These are phyloP conservation scores for Tuber microsphaerosporum DNA, from an alignment of 495 filamentous ascomycete genomes.

Conservation along the genomic window DNA sequence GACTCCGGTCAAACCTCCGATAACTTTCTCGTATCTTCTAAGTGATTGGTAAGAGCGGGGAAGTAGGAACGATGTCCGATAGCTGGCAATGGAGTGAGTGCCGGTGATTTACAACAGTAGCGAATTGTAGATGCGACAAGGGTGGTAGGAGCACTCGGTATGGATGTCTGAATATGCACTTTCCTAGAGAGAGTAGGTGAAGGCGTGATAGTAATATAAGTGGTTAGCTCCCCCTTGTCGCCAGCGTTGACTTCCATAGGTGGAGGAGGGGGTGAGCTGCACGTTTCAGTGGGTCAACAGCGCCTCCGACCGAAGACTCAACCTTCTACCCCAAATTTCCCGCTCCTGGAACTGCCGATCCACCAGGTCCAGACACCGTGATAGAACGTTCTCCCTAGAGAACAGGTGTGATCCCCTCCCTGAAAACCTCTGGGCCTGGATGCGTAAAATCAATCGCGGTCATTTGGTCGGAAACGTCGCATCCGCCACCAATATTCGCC, in stretches of 20 bases:
- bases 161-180: not conserved
- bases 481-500: constrained; percentile 55
- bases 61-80: not conserved
- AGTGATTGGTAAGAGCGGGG: too few relatives aligned
- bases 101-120: not conserved
- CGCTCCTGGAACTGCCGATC: not conserved
- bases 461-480: constrained; percentile 1
- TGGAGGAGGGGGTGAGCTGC: not conserved
- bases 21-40: too few relatives aligned
- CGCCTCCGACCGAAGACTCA: not conserved
- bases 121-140: not conserved
- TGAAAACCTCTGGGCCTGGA: not conserved
- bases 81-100: too few relatives aligned
- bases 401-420: not conserved
- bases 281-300: not conserved
- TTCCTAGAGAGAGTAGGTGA: not conserved
- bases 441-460: constrained; percentile 15
- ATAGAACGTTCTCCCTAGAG: not conserved
- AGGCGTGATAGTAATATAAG: not conserved
- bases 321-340: not conserved
- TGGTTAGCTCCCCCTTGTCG: not conserved
- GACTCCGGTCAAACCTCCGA: too few relatives aligned
- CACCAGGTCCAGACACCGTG: not conserved
- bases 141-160: not conserved
- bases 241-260: not conserved